Conservation (phyloP, 73 alveolate species). For the Symbiodinium natans region DNA sequence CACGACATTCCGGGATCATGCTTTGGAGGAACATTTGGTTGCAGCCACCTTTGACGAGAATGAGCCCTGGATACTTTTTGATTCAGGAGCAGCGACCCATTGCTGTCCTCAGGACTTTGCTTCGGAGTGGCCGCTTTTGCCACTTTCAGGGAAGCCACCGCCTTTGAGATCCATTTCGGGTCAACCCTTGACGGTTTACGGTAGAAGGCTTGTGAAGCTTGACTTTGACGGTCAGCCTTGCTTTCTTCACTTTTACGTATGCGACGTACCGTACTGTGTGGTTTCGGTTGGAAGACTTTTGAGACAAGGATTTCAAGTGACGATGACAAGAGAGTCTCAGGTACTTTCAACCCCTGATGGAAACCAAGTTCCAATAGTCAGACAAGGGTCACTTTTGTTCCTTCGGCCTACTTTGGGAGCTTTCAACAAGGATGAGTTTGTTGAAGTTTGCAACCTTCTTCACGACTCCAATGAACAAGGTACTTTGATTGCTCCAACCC, state of each 20-base stretch:
- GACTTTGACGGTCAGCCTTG: neutral
- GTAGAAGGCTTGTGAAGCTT: neutral
- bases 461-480: neutral
- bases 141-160: neutral
- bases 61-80: neutral
- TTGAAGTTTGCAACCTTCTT: neutral
- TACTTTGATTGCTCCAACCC: neutral
- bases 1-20: too few species aligned
- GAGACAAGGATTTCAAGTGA: neutral
- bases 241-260: neutral
- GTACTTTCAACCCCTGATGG: neutral
- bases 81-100: conserved; percentile 6
- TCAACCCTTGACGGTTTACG: neutral
- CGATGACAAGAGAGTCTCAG: neutral
- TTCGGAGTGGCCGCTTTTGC: neutral
- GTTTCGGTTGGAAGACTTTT: neutral
- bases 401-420: neutral
- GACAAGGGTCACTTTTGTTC: conserved; percentile 1
- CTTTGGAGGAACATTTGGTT: too few species aligned
- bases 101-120: conserved; percentile 18
- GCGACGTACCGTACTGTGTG: neutral
- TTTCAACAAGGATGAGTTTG: neutral
- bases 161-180: neutral
- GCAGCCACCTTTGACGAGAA: too few species aligned
- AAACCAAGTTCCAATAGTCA: neutral